Evolutionary conservation across 2,329 filamentous ascomycete species (phyloP), one percentile per base, ranked within the genome.

Genomic region (Colletotrichum somersetense): DNA sequence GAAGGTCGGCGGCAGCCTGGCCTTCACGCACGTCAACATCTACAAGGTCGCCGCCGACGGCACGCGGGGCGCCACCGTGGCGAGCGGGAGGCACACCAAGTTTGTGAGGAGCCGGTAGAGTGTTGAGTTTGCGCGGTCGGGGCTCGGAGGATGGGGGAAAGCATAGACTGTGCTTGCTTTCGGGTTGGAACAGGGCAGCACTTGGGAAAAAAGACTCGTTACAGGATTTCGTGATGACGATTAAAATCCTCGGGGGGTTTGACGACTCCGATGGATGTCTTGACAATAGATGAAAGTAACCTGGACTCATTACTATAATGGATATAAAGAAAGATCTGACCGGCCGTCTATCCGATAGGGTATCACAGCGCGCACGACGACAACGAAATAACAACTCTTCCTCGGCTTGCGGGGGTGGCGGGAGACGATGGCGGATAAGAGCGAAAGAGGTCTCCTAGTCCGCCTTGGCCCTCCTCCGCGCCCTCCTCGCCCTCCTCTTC

Each of bases 1-100:
- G 74, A 91, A 89, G 75, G 89, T 93, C 2, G 92, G 92, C 0
- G 87, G 88, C 10, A 90, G 86, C 50, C 77, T 95, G 77, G 92
- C 89, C 0, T 94, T 92, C 78, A 73, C 72, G 23, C 58, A 67
- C n/a, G 64, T 74, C 44, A 63, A 69, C 46, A 67, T 71, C 38
- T 75, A 72, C 67, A 75, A 74, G 62, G 73, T 71, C 10, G 50
- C 53, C 5, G 62, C 71, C 8, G 73, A 71, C 38, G 69, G 72
- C 8, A 52, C 62, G 42, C 66, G 73, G 33, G 73, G 68, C 5
- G 68, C 64, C 4, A 65, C 62, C 5, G 72, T 75, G n/a, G 68
- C 72, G 0, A 68, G 50, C 23, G 73, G 72, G 38, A 69, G 73
- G 20, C 73, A 75, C 66, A 75, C 73, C 2, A 75, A 75, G 68